Evolutionary conservation across 1,284 basidiomycete species (phyloP), one percentile per base, ranked within the genome.

Genomic region (Pseudozyma sp.): DNA sequence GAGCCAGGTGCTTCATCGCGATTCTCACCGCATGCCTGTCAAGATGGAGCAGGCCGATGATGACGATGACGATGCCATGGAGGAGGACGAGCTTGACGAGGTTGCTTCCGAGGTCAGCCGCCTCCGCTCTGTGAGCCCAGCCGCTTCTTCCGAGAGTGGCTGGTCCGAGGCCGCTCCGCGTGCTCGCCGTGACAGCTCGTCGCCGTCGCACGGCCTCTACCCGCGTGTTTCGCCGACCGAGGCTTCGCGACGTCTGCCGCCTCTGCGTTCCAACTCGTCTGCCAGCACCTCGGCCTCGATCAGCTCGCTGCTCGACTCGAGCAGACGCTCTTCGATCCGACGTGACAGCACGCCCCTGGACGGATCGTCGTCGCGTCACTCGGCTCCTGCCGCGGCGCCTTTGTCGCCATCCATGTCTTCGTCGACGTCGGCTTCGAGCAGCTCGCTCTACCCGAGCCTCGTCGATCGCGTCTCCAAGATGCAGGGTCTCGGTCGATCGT

Each of bases 371-470:
- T 39, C 54, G 33, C 59, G 56, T 17, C 55, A 63, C 55, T 63
- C 60, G 17, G 66, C 59, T 1, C 67, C 67, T 7, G 67, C 60
- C n/a, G 10, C 47, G 1, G 52, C 66, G 1, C 48, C 54, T 10
- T 52, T 66, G 13, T n/a, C 57, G n/a, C 37, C 67, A 5, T 50
- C 61, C 5, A 39, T 47, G 9, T 44, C 68, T 10, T 49, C 54
- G 4, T 58, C 62, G 13, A 61, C 68, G 13, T 44, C 19, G 17
- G n/a, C 43, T 8, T 24, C 43, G 30, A 54, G 31, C 35, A 51
- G 5, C 39, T 62, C 67, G 33, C 55, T 76, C 19, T 78, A 78
- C 62, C 77, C 77, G 7, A 66, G 70, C 44, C 60, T 79, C 0
- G 61, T 54, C 35, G 68, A 75, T 5, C 65, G 60, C 8, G 67